These are phyloP conservation scores for Penicillium concentricum DNA, from an alignment of 2,329 filamentous ascomycete genomes.

Conservation along the genomic window DNA sequence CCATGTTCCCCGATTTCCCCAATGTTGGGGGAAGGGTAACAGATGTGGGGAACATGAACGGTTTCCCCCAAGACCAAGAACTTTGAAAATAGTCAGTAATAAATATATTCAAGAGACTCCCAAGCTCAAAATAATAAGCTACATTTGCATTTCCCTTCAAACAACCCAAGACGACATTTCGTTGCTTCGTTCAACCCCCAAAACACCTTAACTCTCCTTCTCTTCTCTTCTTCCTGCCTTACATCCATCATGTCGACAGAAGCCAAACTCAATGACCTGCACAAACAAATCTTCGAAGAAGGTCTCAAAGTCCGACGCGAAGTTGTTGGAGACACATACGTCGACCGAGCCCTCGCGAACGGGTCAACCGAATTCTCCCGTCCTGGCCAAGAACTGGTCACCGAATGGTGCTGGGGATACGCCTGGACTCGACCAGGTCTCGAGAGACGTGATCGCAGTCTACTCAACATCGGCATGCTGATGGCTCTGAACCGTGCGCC, in stretches of 20 bases:
- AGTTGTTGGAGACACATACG: conserved; percentile 62
- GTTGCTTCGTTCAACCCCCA: background rate
- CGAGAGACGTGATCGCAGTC: conserved; percentile 58
- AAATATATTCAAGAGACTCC: background rate
- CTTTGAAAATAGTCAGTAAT: background rate
- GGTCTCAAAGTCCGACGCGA: conserved; percentile 60
- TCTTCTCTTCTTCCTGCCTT: background rate
- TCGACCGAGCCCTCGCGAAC: conserved; percentile 57
- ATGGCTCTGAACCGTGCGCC: conserved; percentile 60
- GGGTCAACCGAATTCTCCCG: conserved; percentile 59
- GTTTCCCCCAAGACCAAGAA: background rate
- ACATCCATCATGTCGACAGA: conserved; percentile 24
- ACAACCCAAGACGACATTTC: too few relatives aligned
- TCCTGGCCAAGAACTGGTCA: conserved; percentile 62
- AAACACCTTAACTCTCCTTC: background rate
- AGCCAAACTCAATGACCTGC: conserved; percentile 41
- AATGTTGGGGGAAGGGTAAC: background rate
- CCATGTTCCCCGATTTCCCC: background rate
- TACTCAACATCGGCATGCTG: conserved; percentile 66
- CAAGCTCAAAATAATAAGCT: background rate
- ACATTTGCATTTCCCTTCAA: background rate
- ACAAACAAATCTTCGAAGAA: conserved; percentile 60
- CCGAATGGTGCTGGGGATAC: conserved; percentile 64
- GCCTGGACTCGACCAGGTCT: conserved; percentile 65
- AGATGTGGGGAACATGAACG: background rate